Evolutionary conservation across 2,329 filamentous ascomycete genomes (phyloP).

Genomic region (Ophiostoma ips): DNA sequence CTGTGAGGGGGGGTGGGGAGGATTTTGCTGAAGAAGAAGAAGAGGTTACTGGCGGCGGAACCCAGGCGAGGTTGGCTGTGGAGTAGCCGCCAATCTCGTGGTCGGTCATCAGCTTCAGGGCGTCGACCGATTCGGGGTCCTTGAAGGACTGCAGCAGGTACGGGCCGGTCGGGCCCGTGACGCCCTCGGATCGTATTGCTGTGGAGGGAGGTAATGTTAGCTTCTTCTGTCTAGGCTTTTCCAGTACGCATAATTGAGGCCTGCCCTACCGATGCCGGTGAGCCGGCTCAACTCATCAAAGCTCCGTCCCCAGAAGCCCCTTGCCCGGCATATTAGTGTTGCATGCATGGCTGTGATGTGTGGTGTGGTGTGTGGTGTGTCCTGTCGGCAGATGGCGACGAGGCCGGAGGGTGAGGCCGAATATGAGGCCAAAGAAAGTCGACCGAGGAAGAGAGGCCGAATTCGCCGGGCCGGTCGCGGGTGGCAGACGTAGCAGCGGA

Average conservation of each 20-base stretch:
- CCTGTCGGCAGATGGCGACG: background rate
- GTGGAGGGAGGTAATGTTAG: conserved; percentile 4
- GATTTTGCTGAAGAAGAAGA: conserved; percentile 5
- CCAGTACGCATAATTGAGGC: background rate
- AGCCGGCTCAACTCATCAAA: conserved; percentile 45
- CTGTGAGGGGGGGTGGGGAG: conserved; percentile 1
- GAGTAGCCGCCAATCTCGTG: conserved; percentile 78
- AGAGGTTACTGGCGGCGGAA: conserved; percentile 21
- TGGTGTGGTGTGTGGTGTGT: conserved; percentile 10
- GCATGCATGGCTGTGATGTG: conserved; percentile 31
- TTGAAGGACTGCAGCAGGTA: conserved; percentile 53
- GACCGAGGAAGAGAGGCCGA: no score
- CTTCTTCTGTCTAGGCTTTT: background rate
- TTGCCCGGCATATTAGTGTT: conserved; percentile 28
- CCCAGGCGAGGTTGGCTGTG: conserved; percentile 54
- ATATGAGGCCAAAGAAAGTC: no score
- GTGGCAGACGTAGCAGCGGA: background rate
- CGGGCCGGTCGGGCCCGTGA: conserved; percentile 50
- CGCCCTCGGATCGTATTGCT: conserved; percentile 57
- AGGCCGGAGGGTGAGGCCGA: background rate
- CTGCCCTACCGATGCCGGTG: conserved; percentile 40
- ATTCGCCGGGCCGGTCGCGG: no score
- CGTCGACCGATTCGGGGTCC: conserved; percentile 28
- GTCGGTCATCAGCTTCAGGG: conserved; percentile 73
- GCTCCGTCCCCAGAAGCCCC: conserved; percentile 44